Percentiles rank a stretch among this genome's conserved stretches.
These are phyloP conservation scores for Silene latifolia DNA, from an alignment of 148 eudicot species.

Conservation along the genomic window DNA sequence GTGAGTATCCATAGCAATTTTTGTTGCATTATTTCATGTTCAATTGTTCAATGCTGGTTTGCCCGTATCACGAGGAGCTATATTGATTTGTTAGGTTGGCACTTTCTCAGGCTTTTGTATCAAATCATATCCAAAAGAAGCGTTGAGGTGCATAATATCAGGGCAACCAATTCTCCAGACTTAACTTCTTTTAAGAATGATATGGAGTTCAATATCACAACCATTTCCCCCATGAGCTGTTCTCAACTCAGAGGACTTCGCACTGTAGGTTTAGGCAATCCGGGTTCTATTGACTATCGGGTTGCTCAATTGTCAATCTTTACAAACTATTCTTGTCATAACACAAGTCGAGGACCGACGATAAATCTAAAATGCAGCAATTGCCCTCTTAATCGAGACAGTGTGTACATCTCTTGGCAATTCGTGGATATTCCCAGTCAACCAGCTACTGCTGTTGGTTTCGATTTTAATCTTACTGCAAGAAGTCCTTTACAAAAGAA, in stretches of 20 bases:
- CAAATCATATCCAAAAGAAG: slow-evolving; percentile 67
- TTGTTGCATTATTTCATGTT: not conserved
- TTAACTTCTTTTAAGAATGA: slow-evolving; percentile 70
- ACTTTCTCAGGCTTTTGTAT: slow-evolving; percentile 66
- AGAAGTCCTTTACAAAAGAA: slow-evolving; percentile 40
- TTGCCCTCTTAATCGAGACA: slow-evolving; percentile 57
- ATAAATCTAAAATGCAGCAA: slow-evolving; percentile 53
- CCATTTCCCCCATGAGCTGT: slow-evolving; percentile 82
- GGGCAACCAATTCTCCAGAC: slow-evolving; percentile 83
- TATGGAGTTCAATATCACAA: slow-evolving; percentile 80
- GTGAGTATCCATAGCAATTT: slow-evolving; percentile 48
- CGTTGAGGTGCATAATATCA: slow-evolving; percentile 81
- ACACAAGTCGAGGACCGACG: slow-evolving; percentile 75
- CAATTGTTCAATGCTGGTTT: not conserved
- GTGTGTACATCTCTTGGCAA: slow-evolving; percentile 69
- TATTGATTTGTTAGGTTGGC: slow-evolving; percentile 11
- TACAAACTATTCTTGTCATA: slow-evolving; percentile 68
- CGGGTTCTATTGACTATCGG: slow-evolving; percentile 62
- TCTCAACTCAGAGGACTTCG: slow-evolving; percentile 63
- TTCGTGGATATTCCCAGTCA: slow-evolving; percentile 71
- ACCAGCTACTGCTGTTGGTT: slow-evolving; percentile 89
- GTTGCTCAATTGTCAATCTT: slow-evolving; percentile 52
- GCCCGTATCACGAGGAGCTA: not conserved
- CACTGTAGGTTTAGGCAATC: slow-evolving; percentile 59
- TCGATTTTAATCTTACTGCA: slow-evolving; percentile 83